Evolutionary conservation across 228 moss, liverwort and hornwort genomes (phyloP), one percentile per base, ranked within the genome.

Genomic region (Sphagnum fallax): DNA sequence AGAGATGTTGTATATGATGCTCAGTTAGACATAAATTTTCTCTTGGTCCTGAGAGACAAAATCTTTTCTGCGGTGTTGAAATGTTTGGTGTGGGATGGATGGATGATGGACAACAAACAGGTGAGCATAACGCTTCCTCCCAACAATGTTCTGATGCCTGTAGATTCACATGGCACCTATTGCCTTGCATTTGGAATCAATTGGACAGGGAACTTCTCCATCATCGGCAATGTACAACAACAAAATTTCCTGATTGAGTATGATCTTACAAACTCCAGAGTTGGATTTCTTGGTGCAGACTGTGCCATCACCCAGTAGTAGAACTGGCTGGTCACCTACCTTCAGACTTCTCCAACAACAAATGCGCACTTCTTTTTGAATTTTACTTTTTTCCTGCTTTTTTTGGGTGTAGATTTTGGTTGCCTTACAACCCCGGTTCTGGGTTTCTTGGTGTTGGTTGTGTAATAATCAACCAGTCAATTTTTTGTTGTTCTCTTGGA

Each of bases 141-240:
- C 0, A 87, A 88, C 68, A 93, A 93, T 68, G 74, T 83, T 47
- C 63, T 93, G 16, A 77, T 93, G 49, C 93, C 93, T 10, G 77
- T 87, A 9, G 87, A 90, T 52, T 75, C 78, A 0, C 72, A 78
- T 10, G 88, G 88, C 5, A 74, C 80, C 0, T 70, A 81, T 65
- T 93, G 90, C 73, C 75, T 93, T 47, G 88, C 93, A 0, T 93
- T 93, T 63, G 90, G 84, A 6, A 68, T 70, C 5, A 81, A 86
- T 16, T 72, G 76, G 18, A 47, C 63, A 0, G 75, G 65, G 10
- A 83, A 83, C 72, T 75, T 90, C 70, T 90, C 88, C 18, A 93
- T 93, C 71, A 93, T 93, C 9, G 93, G 90, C 6, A 93, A 93
- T 70, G 74, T 93, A 9, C 93, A 93, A 69, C 93, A 93, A 69